Evolutionary conservation across 2,329 filamentous ascomycete species (phyloP).

Genomic region (Rasamsonia emersonii): DNA sequence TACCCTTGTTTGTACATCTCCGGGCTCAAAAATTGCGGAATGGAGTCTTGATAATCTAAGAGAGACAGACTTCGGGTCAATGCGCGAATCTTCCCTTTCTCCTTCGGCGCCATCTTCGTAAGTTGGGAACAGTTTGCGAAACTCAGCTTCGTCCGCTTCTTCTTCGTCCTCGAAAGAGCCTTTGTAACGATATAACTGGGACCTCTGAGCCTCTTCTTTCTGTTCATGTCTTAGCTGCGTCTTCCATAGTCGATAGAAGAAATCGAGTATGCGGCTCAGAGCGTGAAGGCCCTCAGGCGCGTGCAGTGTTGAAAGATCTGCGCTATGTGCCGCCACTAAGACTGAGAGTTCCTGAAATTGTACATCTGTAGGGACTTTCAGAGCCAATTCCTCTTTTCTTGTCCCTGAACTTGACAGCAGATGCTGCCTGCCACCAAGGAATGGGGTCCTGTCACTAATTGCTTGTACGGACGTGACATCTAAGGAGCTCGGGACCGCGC

Average conservation of each 20-base stretch:
- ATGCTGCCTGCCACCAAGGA: conserved; percentile 25
- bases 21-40: conserved; percentile 31
- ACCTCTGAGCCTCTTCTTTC: conserved; percentile 62
- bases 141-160: conserved; percentile 63
- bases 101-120: conserved; percentile 52
- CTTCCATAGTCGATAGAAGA: conserved; percentile 73
- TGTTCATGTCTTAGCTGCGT: conserved; percentile 67
- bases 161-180: conserved; percentile 71
- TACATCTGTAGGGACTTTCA: conserved; percentile 23
- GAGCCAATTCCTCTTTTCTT: conserved; percentile 6
- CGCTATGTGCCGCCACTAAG: conserved; percentile 25
- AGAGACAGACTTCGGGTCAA: conserved; percentile 48
- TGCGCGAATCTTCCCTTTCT: conserved; percentile 18
- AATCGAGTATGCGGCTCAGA: conserved; percentile 59
- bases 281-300: conserved; percentile 39
- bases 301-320: conserved; percentile 29
- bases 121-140: conserved; percentile 72
- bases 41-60: conserved; percentile 56
- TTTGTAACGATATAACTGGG: conserved; percentile 73
- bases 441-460: conserved; percentile 30
- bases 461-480: conserved; percentile 16
- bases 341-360: conserved; percentile 30
- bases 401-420: conserved; percentile 11
- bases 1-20: conserved; percentile 22
- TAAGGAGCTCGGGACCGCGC: conserved; percentile 10